Base-by-base conservation (phyloP, 805 yeast genomes). In the Sugiyamaella lignohabitans region DNA sequence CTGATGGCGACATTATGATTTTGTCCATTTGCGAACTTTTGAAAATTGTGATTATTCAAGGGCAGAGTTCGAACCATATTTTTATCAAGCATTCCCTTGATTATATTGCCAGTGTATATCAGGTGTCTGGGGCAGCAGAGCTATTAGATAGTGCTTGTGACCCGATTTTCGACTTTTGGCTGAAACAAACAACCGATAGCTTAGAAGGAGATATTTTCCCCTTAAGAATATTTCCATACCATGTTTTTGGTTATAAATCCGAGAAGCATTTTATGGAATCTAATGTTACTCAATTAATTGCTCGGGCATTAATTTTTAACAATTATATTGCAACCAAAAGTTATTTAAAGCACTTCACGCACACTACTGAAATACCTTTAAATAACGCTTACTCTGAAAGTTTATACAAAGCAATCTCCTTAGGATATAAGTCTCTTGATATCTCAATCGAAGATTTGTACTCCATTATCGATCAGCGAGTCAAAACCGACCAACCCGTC, bases 231-330 rank as follows among this genome's bases (percentile, higher is more conserved):
- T 35, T 55, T 21, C 46, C 47, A 4, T 40, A 29, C 30, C 17
- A 3, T 10, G 17, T 51, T 2, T 55, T 52, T 42, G 58, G 58
- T 11, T 55, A 49, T 38, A 20, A 8, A 18, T 44, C 57, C 2
- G 11, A 11, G 20, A 6, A 37, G 8, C 44, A 48, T 4, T 55
- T 51, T 24, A 38, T 39, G 16, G 23, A 11, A 3, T 32, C 24
- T n/a, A 47, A 44, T 36, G 11, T 27, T 17, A 43, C 40, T 8
- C 46, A 47, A 24, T 3, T 50, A n/a, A 24, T 29, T 30, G 35
- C 43, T 5, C 8, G 32, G 14, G 32, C 14, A 8, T 8, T 27
- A 8, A 27, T 27, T 8, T 27, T 27, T 8, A 27, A 27, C 14
- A 14, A 27, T 27, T 8, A 27, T 27, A 27, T 8, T 27, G 11